Evolutionary conservation across 164 flowering plant species (phyloP).

Genomic region (Vitis riparia): DNA sequence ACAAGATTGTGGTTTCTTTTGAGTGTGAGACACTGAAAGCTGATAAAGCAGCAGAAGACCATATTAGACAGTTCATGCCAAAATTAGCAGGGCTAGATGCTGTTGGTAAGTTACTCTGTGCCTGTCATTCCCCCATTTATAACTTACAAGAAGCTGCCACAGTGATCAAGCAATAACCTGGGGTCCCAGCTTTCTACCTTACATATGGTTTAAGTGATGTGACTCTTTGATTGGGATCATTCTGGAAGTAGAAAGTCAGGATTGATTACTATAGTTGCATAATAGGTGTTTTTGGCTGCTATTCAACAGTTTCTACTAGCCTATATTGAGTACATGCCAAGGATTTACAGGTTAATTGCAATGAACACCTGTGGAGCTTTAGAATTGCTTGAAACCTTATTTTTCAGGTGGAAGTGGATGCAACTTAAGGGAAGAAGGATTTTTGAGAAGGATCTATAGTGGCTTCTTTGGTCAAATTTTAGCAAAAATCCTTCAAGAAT

Average conservation of each 20-base stretch:
- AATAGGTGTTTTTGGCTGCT: not conserved
- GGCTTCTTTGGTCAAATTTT: too few relatives aligned
- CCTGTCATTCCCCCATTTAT: not conserved
- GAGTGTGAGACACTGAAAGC: slow-evolving; percentile 91
- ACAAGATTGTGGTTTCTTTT: slow-evolving; percentile 61
- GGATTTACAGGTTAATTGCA: too few relatives aligned
- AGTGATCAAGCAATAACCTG: not conserved
- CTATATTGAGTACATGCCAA: too few relatives aligned
- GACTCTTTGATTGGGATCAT: not conserved
- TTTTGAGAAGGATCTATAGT: not conserved
- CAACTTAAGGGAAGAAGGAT: not conserved
- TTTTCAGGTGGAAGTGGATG: not conserved
- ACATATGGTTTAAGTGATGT: not conserved
- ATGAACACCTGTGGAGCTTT: too few relatives aligned
- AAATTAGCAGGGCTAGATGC: slow-evolving; percentile 86
- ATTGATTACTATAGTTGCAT: not conserved
- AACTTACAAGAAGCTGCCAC: too few relatives aligned
- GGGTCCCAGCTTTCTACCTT: too few relatives aligned
- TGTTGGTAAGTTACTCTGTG: slow-evolving; percentile 50
- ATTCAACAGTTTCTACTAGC: not conserved
- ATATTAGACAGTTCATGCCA: slow-evolving; percentile 83
- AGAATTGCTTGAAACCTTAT: not conserved
- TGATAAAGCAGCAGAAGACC: slow-evolving; percentile 89
- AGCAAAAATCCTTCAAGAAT: too few relatives aligned
- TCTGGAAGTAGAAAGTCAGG: not conserved